Evolutionary conservation across 2,329 filamentous ascomycete species (phyloP), one percentile per base, ranked within the genome.

Genomic region (Tolypocladium guangdongense): DNA sequence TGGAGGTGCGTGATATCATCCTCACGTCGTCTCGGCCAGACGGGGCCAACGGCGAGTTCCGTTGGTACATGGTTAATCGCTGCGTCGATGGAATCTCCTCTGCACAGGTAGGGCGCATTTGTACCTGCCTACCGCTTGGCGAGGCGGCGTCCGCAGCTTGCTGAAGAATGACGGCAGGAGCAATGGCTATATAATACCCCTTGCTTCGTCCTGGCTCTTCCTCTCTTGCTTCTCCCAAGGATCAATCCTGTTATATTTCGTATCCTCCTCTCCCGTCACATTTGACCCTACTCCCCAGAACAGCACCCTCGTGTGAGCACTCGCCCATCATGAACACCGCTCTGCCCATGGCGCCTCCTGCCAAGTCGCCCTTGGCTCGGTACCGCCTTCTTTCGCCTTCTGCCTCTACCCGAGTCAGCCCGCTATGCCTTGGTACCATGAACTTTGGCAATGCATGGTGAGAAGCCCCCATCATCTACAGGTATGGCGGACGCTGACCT

Each of bases 331-430:
- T 60, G 58, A 54, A 56, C 36, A 51, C 36, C 20, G 52, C 52
- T n/a, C n/a, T 56, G 36, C 70, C 71, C 20, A 58, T 61, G 50
- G 72, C 77, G 7, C 72, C 78, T 4, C 68, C 75, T 4, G 76
- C 82, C 30, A 75, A 79, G 65, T 83, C 82, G 54, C 77, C 81
- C 53, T 68, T 88, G 58, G 82, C 74, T 55, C 77, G 81, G 52
- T 86, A 87, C 60, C 81, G 84, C 7, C 68, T 88, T 47, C 76
- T 89, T 14, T 80, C 84, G 1, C 83, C 84, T 11, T 80, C 76
- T 0, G 85, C 86, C 2, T 76, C 78, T 0, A 74, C 88, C 24
- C 74, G 82, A 35, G 84, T 88, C n/a, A 84, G 81, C 57, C 84
- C 84, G 5, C 66, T 88, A 0, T 82, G 78, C 45, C 74, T 89